Base-by-base conservation (phyloP, 805 yeast genomes). In the Starmera amethionina region DNA sequence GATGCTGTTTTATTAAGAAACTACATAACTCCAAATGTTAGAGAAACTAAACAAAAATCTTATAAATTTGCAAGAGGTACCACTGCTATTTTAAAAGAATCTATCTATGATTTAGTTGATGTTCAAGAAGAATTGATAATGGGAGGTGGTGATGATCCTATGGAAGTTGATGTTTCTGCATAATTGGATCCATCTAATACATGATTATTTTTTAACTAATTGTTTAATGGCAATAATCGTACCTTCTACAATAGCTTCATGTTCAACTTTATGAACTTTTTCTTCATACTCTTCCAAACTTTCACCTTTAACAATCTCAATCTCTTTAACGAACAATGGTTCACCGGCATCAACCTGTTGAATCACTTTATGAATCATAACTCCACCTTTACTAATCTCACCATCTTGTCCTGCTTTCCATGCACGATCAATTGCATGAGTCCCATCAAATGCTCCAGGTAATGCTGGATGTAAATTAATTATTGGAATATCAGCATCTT, bases 371-470 rank as follows among this genome's bases (percentile, higher is more conserved):
- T 93, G 98, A 35, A 93, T 84, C 98, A 93, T 93, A 40, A 93
- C 84, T 2, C 98, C 98, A 13, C 94, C 96, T 47, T 73, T 75
- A 8, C 70, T 50, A 39, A 79, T 75, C 48, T 76, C 72, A 8
- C 96, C 96, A 25, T 76, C 77, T 55, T 89, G 96, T 32, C 96
- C 96, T 11, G 94, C 95, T 52, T 87, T 69, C 90, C 94, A 93
- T 1, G 97, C 95, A 54, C 97, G 70, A 52, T 93, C 96, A 44
- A 93, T 93, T 10, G 98, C 97, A 63, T 86, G 88, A 10, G 95
- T 90, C 5, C 98, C 98, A 43, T 90, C 97, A 67, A 90, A 93
- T 5, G 88, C 88, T 25, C 96, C 96, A 1, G 98, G 98, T 44
- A 93, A 74, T 1, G 98, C 97, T 5, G 98, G 98, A 59, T 93